phyloP scores from a whole-genome alignment of 805 yeast species.

The Saccharomycopsis vini region DNA sequence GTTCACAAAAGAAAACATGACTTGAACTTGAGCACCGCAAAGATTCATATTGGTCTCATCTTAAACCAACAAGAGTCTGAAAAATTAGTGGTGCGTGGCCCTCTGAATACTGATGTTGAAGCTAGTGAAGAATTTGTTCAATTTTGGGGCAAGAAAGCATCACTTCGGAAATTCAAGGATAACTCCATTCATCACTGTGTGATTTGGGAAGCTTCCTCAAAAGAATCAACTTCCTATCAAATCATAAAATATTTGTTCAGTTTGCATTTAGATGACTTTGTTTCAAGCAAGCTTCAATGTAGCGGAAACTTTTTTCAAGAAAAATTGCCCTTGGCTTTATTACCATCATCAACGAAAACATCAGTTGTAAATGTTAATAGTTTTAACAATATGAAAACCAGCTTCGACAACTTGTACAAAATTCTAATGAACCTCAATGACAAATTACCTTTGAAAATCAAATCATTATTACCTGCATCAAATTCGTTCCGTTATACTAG shows the following conservation, averaged over 20 bases:
- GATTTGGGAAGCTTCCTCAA: conserved; percentile 57
- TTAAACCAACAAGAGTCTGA: conserved; percentile 69
- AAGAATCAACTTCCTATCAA: conserved; percentile 54
- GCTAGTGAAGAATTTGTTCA: conserved; percentile 58
- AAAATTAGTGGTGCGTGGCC: conserved; percentile 81
- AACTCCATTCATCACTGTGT: conserved; percentile 87
- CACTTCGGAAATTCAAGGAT: conserved; percentile 86
- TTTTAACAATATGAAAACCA: conserved; percentile 35
- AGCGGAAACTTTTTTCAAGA: conserved; percentile 39
- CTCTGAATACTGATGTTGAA: conserved; percentile 49
- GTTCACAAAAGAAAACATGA: conserved; percentile 43
- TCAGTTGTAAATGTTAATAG: conserved; percentile 36
- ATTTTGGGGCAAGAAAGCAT: conserved; percentile 86
- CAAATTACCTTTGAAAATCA: conserved; percentile 62
- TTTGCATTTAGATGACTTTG: conserved; percentile 47
- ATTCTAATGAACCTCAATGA: conserved; percentile 36
- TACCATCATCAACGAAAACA: conserved; percentile 48
- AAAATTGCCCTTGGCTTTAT: conserved; percentile 49
- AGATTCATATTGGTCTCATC: conserved; percentile 50
- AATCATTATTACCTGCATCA: conserved; percentile 65
- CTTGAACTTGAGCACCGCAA: conserved; percentile 25
- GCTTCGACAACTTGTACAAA: conserved; percentile 55
- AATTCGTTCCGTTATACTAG: conserved; percentile 72
- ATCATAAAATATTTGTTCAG: conserved; percentile 57
- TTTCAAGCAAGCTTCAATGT: conserved; percentile 30